Percentiles rank a stretch among this genome's conserved stretches.
These are phyloP conservation scores for Monosporascus sp. DNA, from an alignment of 2,329 filamentous ascomycete species.

Conservation along the genomic window DNA sequence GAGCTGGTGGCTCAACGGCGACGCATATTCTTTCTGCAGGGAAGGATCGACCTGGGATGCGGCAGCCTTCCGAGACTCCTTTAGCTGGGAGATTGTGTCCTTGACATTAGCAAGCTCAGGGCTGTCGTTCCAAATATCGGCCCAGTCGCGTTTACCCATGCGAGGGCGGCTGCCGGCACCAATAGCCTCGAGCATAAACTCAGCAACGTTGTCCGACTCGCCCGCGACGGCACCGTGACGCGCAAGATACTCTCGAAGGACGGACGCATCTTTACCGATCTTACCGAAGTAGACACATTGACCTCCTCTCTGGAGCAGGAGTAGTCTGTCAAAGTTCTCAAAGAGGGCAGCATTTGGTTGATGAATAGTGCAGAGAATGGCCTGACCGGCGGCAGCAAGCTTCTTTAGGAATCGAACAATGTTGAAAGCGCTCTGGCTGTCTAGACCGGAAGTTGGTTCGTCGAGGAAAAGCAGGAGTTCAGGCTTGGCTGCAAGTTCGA, in stretches of 20 bases:
- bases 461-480: slow-evolving; percentile 73
- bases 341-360: slow-evolving; percentile 84
- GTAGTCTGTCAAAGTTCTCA: slow-evolving; percentile 79
- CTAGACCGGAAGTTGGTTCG: slow-evolving; percentile 72
- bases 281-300: slow-evolving; percentile 83
- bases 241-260: slow-evolving; percentile 61
- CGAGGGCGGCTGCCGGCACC: slow-evolving; percentile 69
- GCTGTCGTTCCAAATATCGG: slow-evolving; percentile 71
- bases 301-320: slow-evolving; percentile 74
- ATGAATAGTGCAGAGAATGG: slow-evolving; percentile 87
- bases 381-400: slow-evolving; percentile 73
- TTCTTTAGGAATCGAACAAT: slow-evolving; percentile 76
- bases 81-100: slow-evolving; percentile 62
- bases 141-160: slow-evolving; percentile 73
- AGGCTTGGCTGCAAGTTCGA: slow-evolving; percentile 81
- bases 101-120: slow-evolving; percentile 65
- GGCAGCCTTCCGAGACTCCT: slow-evolving; percentile 48
- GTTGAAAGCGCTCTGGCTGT: slow-evolving; percentile 69
- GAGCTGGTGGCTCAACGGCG: slow-evolving; percentile 74
- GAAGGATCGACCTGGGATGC: slow-evolving; percentile 41
- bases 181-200: slow-evolving; percentile 84
- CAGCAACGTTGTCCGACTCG: slow-evolving; percentile 55
- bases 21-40: slow-evolving; percentile 73
- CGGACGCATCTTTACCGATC: slow-evolving; percentile 68
- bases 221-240: slow-evolving; percentile 56